Evolutionary conservation across 202 grass and related monocot genomes (phyloP).

Genomic region (Setaria italica): DNA sequence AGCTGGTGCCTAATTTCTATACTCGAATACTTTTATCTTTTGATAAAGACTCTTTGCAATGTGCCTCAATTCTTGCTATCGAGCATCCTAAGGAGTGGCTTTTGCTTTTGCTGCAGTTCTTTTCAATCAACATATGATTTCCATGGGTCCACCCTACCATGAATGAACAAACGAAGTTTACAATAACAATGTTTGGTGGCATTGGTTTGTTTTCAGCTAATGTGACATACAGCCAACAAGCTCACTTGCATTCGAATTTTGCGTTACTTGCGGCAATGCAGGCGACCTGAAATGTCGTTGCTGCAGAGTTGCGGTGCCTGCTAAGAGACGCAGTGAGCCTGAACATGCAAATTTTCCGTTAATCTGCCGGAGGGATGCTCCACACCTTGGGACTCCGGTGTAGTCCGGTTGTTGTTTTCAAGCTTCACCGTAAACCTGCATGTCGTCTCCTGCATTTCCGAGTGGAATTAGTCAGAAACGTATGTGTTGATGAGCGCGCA

Average conservation of each 20-base stretch:
- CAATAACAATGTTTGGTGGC: constrained; percentile 1
- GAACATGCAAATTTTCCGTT: constrained; percentile 4
- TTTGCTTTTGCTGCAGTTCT: constrained; percentile 58
- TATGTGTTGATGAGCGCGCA: not conserved
- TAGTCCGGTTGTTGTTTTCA: not conserved
- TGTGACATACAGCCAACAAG: not conserved
- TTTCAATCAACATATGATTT: constrained; percentile 40
- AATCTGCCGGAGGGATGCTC: not conserved
- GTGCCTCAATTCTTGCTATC: constrained; percentile 35
- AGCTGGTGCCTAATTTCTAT: constrained; percentile 48
- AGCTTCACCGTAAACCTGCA: not conserved
- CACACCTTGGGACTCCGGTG: too few species aligned
- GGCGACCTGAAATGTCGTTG: constrained; percentile 22
- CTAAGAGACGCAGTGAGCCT: not conserved
- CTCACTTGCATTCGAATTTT: constrained; percentile 22
- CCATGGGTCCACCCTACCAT: constrained; percentile 38
- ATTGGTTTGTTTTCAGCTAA: constrained; percentile 31
- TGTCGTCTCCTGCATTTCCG: constrained; percentile 20
- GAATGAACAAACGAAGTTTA: constrained; percentile 6
- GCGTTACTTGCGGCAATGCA: not conserved
- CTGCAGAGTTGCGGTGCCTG: constrained; percentile 9
- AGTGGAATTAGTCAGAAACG: not conserved
- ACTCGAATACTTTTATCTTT: constrained; percentile 50
- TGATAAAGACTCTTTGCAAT: constrained; percentile 43
- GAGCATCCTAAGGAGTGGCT: constrained; percentile 50